Base-by-base conservation (phyloP, 306 rosid species). In the Prunus mume region DNA sequence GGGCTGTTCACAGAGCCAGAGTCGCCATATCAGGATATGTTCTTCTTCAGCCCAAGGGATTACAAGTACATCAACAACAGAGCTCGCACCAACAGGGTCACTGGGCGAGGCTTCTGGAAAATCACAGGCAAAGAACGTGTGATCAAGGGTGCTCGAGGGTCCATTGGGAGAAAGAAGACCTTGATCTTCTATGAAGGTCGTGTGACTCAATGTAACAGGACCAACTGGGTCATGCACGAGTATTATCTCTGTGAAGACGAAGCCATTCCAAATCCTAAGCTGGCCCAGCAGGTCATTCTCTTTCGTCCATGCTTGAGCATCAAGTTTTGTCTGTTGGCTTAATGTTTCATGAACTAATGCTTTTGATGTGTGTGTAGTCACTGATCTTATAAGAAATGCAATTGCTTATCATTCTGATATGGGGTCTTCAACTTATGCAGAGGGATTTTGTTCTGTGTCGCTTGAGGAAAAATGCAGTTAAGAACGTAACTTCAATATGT, bases 151-250 rank as follows among this genome's bases (percentile, higher is more conserved):
- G 8, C 41, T 12, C 70, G 50, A 4, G 82, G 81, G 4, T 84
- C 78, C 28, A 68, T 89, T 72, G 98, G 91, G 15, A 78, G 72
- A 6, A 93, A 88, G 88, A 91, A 79, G 85, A 89, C 88, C 17
- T 75, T 93, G 73, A 91, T 83, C 54, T 93, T 84, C 75, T 20
- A 91, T 11, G 0, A 2, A 9, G 90, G 90, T 3, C 83, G 86
- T 68, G 60, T 17, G 79, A 78, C 79, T 22, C 0, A 4, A 28
- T 82, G 75, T 60, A 50, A 24, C 11, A 77, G 47, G 83, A 84
- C 87, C 77, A 62, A 74, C 1, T 91, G 92, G 93, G 88, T 91
- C 22, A 83, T 91, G 32, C 97, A 93, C 52, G 96, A 90, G 69
- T 88, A 88, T 65, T 83, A 82, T 58, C 19, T 68, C 19, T 6